phyloP scores from a whole-genome alignment of 202 grass and related monocot species.

The Hordeum pubiflorum region DNA sequence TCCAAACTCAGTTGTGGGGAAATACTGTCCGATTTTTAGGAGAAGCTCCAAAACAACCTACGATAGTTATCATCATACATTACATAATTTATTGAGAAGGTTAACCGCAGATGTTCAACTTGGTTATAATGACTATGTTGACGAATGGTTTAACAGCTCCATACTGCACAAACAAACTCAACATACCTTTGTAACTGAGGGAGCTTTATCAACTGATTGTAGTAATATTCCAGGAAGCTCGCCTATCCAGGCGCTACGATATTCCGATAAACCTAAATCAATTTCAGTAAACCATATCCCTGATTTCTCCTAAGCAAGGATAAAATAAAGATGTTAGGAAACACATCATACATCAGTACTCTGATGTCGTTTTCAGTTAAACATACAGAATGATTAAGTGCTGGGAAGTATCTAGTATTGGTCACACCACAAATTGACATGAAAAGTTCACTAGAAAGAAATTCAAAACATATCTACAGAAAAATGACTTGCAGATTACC shows the following conservation, averaged over 20 bases:
- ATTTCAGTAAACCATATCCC: slow-evolving; percentile 7
- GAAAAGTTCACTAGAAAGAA: not conserved
- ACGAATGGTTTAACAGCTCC: not conserved
- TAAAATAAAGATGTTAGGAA: slow-evolving; percentile 24
- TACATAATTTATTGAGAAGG: slow-evolving; percentile 21
- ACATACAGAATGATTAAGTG: slow-evolving; percentile 1
- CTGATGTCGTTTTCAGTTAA: not conserved
- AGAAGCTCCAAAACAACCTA: slow-evolving; percentile 78
- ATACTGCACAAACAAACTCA: slow-evolving; percentile 18
- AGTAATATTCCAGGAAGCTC: slow-evolving; percentile 61
- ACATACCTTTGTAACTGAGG: slow-evolving; percentile 55
- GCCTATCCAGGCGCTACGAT: slow-evolving; percentile 59
- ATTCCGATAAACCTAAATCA: slow-evolving; percentile 28
- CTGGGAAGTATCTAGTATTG: not conserved
- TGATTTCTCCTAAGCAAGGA: slow-evolving; percentile 26
- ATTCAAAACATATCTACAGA: not conserved
- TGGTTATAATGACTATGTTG: not conserved
- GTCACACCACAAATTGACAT: not conserved
- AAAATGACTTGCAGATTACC: not conserved
- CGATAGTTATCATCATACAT: slow-evolving; percentile 1
- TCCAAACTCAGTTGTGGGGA: slow-evolving; percentile 37
- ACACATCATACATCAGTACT: slow-evolving; percentile 1
- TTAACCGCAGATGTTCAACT: not conserved
- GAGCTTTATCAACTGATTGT: slow-evolving; percentile 51
- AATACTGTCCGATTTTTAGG: slow-evolving; percentile 56